Conservation (phyloP, 495 filamentous ascomycete genomes). For the Xylaria castorea region DNA sequence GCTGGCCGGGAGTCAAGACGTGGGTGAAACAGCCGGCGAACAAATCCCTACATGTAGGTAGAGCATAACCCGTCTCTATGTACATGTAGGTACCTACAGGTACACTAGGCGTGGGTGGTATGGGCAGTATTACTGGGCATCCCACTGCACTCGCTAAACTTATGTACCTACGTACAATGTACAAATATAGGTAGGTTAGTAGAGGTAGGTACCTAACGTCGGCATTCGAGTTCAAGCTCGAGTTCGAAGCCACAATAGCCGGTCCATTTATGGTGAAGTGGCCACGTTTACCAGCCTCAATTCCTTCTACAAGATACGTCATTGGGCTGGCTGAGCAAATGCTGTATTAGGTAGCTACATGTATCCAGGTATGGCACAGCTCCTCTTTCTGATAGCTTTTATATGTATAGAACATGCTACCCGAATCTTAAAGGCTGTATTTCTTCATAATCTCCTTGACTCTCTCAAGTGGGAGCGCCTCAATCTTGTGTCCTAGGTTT, state of each 20-base stretch:
- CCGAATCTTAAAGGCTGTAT: slow-evolving; percentile 36
- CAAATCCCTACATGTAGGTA: background rate
- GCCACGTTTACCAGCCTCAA: background rate
- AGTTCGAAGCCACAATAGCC: background rate
- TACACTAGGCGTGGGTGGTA: background rate
- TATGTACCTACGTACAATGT: no score
- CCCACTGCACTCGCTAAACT: no score
- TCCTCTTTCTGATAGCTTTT: no score
- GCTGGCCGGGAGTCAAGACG: slow-evolving; percentile 2
- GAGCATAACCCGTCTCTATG: background rate
- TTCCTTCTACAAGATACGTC: background rate
- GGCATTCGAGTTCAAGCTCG: background rate
- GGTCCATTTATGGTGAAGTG: background rate
- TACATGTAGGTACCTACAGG: background rate
- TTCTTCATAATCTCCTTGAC: slow-evolving; percentile 56
- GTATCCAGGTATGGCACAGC: background rate
- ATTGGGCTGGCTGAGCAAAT: background rate
- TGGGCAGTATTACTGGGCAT: no score
- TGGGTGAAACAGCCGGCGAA: slow-evolving; percentile 11
- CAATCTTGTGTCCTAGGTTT: slow-evolving; percentile 44
- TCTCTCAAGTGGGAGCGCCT: slow-evolving; percentile 54
- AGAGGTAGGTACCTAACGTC: background rate
- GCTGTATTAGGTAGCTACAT: background rate
- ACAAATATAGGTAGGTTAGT: no score
- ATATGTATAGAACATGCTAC: no score